Percentiles rank a stretch among this genome's conserved stretches.
Conservation (phyloP, 805 yeast species). For the Saccharomycopsis amapae region DNA sequence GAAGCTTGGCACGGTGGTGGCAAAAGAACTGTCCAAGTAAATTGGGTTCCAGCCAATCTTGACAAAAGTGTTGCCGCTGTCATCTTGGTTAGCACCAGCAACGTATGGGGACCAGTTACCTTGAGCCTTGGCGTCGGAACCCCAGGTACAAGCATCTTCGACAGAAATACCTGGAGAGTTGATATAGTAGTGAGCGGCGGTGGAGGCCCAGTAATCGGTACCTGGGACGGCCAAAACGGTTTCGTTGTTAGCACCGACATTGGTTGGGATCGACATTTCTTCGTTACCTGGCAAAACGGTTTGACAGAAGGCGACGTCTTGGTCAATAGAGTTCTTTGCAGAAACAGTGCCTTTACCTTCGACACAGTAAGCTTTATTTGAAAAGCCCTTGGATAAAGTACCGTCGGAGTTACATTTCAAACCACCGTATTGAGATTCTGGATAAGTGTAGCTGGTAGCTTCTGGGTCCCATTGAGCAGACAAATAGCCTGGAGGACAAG, state of each 20-base stretch:
- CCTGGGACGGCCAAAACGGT: constrained; percentile 76
- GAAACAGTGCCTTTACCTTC: constrained; percentile 72
- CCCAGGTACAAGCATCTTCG: constrained; percentile 81
- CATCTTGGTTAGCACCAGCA: constrained; percentile 83
- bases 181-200: constrained; percentile 82
- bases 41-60: constrained; percentile 91
- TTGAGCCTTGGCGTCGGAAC: constrained; percentile 52
- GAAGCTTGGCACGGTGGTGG: constrained; percentile 48
- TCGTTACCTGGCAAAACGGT: constrained; percentile 92
- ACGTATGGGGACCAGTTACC: constrained; percentile 96
- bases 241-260: constrained; percentile 42
- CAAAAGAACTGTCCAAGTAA: constrained; percentile 56
- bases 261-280: constrained; percentile 87
- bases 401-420: constrained; percentile 70
- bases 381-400: constrained; percentile 51
- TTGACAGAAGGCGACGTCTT: constrained; percentile 78
- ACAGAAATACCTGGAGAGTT: constrained; percentile 78
- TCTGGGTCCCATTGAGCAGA: constrained; percentile 85
- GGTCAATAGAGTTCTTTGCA: constrained; percentile 48
- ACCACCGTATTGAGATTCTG: constrained; percentile 79
- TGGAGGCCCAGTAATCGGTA: constrained; percentile 73
- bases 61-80: constrained; percentile 60
- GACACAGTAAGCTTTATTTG: constrained; percentile 55
- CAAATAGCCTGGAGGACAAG: constrained; percentile 82
- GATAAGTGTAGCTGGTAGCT: constrained; percentile 67